phyloP scores from a whole-genome alignment of 257 asterid species.

The Ajuga chamaepitys region DNA sequence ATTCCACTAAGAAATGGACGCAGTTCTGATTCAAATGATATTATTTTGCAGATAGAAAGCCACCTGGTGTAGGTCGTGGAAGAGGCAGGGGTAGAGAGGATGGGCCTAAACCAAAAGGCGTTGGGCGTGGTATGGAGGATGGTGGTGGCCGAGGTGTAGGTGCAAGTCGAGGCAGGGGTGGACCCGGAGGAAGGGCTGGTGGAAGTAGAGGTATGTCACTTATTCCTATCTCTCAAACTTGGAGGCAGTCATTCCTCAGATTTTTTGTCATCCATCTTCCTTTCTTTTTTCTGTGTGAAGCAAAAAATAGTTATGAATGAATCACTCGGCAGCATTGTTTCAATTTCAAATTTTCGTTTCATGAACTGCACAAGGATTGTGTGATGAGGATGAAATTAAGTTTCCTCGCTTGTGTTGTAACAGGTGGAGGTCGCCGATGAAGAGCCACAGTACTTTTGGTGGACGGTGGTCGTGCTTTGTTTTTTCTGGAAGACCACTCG shows the following conservation, averaged over 20 bases:
- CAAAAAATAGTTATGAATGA: neutral
- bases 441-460: neutral
- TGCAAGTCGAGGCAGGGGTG: conserved; percentile 42
- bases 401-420: neutral
- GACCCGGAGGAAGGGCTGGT: conserved; percentile 39
- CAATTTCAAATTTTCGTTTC: no score
- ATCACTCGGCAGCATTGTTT: neutral
- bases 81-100: conserved; percentile 62
- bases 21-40: neutral
- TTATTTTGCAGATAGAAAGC: conserved; percentile 43
- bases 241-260: no score
- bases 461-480: conserved; percentile 24
- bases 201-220: conserved; percentile 29
- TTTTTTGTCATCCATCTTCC: neutral
- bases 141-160: conserved; percentile 41
- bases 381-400: neutral
- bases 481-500: conserved; percentile 19
- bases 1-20: neutral
- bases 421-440: conserved; percentile 40
- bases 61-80: conserved; percentile 69
- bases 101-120: conserved; percentile 34
- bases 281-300: neutral
- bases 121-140: conserved; percentile 52
- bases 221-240: no score
- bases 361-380: neutral